phyloP scores from a whole-genome alignment of 139 green algal species.

The Mychonastes homosphaera region DNA sequence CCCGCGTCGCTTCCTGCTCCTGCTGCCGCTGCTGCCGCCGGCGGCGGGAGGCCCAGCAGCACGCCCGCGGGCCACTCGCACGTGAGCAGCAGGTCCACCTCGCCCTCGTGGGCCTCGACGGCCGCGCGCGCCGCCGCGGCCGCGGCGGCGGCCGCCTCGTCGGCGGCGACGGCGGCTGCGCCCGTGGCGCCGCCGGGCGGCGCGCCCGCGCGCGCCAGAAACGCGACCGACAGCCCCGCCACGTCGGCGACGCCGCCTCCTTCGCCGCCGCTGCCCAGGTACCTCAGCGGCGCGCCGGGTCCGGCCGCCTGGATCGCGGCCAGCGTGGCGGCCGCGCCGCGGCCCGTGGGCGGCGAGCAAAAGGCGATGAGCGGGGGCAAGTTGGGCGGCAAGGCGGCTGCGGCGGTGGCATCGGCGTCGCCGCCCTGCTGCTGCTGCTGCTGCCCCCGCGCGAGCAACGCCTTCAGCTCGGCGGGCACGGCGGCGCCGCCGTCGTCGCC shows the following conservation, averaged over 20 bases:
- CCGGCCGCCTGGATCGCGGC: no score
- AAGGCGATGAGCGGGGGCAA: background rate
- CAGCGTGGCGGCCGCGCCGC: no score
- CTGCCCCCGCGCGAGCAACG: background rate
- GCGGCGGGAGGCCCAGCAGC: conserved; percentile 15
- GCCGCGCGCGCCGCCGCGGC: background rate
- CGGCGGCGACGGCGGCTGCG: background rate
- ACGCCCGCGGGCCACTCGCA: conserved; percentile 66
- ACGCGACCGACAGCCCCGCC: no score
- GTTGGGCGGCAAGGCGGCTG: background rate
- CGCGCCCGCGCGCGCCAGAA: no score
- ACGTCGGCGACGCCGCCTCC: no score
- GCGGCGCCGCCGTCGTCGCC: background rate
- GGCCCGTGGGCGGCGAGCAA: no score
- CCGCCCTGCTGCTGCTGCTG: background rate
- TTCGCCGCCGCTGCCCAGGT: no score
- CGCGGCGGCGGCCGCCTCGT: background rate
- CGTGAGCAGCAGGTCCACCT: conserved; percentile 80
- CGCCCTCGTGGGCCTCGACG: conserved; percentile 26
- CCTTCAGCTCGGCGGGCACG: background rate
- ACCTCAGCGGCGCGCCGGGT: no score
- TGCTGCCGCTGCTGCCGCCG: conserved; percentile 1
- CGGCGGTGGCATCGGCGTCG: background rate
- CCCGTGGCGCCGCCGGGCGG: background rate
- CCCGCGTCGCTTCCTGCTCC: conserved; percentile 1